These are phyloP conservation scores for Polychytrium aggregatum DNA, from an alignment of 192 early-diverging fungal species.

Conservation along the genomic window DNA sequence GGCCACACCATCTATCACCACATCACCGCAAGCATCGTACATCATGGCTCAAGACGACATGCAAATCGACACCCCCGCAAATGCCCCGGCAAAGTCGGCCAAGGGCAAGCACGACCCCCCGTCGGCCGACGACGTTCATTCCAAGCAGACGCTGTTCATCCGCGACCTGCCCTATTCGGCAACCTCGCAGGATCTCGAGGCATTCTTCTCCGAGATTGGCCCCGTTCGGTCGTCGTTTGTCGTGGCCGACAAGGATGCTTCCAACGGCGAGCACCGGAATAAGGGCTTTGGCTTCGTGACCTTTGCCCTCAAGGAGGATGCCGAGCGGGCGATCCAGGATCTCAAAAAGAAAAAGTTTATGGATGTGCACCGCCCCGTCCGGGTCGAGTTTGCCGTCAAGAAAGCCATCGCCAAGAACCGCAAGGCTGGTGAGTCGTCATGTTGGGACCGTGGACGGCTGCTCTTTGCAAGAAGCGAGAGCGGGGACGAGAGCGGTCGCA, in stretches of 20 bases:
- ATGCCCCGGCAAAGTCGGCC: no score
- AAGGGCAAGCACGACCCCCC: no score
- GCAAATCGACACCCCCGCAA: no score
- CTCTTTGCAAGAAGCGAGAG: no score
- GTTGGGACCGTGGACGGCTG: no score
- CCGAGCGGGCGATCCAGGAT: conserved; percentile 62
- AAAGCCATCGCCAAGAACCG: conserved; percentile 24
- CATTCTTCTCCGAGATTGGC: conserved; percentile 80
- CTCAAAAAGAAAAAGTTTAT: conserved; percentile 66
- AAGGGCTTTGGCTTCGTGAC: conserved; percentile 90
- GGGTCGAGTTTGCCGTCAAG: conserved; percentile 67
- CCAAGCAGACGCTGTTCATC: conserved; percentile 64
- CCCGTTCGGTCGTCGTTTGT: conserved; percentile 86
- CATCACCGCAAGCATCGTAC: no score
- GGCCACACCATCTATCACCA: no score
- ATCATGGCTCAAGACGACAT: no score
- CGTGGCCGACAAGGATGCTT: conserved; percentile 45
- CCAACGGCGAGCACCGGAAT: conserved; percentile 41
- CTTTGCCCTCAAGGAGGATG: conserved; percentile 70
- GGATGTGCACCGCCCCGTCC: conserved; percentile 48
- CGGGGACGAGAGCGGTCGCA: no score
- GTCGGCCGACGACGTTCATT: neutral
- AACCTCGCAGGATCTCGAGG: conserved; percentile 69
- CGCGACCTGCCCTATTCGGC: conserved; percentile 75
- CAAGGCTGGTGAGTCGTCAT: conserved; percentile 6